Percentiles rank a stretch among this genome's conserved stretches.
Evolutionary conservation across 495 filamentous ascomycete species (phyloP).

Genomic region (Ramalina intermedia): DNA sequence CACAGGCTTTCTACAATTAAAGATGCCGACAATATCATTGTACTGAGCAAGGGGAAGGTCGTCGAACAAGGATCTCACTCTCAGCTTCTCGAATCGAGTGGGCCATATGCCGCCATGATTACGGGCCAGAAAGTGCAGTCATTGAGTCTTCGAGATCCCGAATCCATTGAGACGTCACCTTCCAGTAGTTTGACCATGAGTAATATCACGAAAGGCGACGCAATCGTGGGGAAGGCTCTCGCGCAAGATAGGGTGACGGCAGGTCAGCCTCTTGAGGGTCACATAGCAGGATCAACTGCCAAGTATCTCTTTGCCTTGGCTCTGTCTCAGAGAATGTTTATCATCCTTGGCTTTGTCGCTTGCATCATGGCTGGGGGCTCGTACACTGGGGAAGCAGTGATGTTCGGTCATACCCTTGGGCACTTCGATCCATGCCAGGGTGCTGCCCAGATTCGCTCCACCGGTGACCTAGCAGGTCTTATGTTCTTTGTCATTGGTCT

Average conservation of each 20-base stretch:
- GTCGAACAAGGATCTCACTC: slow-evolving; percentile 41
- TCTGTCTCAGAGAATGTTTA: slow-evolving; percentile 25
- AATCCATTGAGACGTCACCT: background rate
- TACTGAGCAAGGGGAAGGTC: slow-evolving; percentile 40
- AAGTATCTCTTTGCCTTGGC: background rate
- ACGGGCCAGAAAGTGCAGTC: background rate
- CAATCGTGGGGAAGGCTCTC: slow-evolving; percentile 1
- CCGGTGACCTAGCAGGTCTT: slow-evolving; percentile 34
- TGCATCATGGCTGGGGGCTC: slow-evolving; percentile 31
- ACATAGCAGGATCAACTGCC: no score
- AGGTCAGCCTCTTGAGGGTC: no score
- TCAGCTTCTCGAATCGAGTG: slow-evolving; percentile 23
- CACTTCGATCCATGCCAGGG: slow-evolving; percentile 30
- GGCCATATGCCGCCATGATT: slow-evolving; percentile 32
- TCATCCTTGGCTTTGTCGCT: slow-evolving; percentile 25
- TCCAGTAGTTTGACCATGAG: background rate
- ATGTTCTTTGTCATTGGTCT: slow-evolving; percentile 43
- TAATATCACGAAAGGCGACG: background rate
- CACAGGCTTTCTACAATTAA: slow-evolving; percentile 34
- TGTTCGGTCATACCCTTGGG: slow-evolving; percentile 38
- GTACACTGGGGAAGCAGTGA: slow-evolving; percentile 36
- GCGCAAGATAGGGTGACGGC: background rate
- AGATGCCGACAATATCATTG: slow-evolving; percentile 53
- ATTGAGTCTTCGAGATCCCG: background rate
- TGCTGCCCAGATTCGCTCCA: slow-evolving; percentile 21